phyloP scores from a whole-genome alignment of 2,329 filamentous ascomycete species.

The Didymella pomorum region DNA sequence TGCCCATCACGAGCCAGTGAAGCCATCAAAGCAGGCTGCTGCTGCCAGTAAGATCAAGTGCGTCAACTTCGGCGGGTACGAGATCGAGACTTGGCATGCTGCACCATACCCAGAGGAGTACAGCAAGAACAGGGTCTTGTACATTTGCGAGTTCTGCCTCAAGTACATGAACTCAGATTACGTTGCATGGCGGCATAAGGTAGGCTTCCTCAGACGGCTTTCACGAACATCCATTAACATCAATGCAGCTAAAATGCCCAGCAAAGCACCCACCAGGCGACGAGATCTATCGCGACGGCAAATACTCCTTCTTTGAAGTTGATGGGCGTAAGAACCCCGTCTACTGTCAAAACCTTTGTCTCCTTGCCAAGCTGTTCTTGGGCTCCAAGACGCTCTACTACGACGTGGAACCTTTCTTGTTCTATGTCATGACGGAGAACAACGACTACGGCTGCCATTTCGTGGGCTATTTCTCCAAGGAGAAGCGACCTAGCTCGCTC shows the following conservation, averaged over 20 bases:
- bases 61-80: conserved; percentile 96
- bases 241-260: conserved; percentile 74
- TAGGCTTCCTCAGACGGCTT: conserved; percentile 24
- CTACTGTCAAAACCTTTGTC: conserved; percentile 98
- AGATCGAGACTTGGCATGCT: conserved; percentile 99
- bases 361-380: conserved; percentile 95
- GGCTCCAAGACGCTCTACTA: conserved; percentile 98
- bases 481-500: conserved; percentile 91
- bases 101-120: conserved; percentile 98
- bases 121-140: conserved; percentile 93
- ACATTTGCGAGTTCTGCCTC: conserved; percentile 98
- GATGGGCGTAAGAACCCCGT: conserved; percentile 96
- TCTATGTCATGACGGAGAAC: conserved; percentile 96
- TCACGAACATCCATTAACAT: conserved; percentile 30
- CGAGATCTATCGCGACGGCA: conserved; percentile 92
- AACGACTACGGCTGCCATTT: conserved; percentile 93
- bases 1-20: conserved; percentile 67
- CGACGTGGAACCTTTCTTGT: conserved; percentile 95
- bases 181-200: conserved; percentile 95
- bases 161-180: conserved; percentile 99
- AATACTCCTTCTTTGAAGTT: conserved; percentile 95
- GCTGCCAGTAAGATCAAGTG: conserved; percentile 97
- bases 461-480: conserved; percentile 99
- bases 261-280: conserved; percentile 97
- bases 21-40: conserved; percentile 71